These are phyloP conservation scores for Pulveroboletus sp. DNA, from an alignment of 768 basidiomycete genomes.

Conservation along the genomic window DNA sequence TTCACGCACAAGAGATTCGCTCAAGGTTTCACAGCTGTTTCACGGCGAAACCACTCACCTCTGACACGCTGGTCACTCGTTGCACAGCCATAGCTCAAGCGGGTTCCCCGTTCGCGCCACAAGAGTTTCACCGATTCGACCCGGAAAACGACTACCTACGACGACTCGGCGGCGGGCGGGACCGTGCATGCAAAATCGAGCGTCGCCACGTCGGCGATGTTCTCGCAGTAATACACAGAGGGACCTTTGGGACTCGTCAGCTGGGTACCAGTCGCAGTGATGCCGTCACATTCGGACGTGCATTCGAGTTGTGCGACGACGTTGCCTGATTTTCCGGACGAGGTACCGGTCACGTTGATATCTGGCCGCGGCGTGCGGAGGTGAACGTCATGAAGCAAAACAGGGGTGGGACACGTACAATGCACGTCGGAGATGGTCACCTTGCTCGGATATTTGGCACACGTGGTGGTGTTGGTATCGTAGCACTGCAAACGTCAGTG, in stretches of 20 bases:
- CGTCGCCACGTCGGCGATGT: constrained; percentile 28
- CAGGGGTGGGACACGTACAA: constrained; percentile 23
- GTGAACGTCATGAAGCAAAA: background rate
- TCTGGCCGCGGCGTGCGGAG: constrained; percentile 12
- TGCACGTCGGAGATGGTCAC: constrained; percentile 41
- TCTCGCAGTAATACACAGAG: constrained; percentile 34
- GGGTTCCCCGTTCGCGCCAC: too few relatives aligned
- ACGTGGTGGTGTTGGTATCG: constrained; percentile 30
- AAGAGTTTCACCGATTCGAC: too few relatives aligned
- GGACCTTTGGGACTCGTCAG: constrained; percentile 31
- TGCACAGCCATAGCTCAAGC: too few relatives aligned
- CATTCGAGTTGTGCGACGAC: constrained; percentile 44
- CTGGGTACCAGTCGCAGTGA: constrained; percentile 33
- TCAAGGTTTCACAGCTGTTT: too few relatives aligned
- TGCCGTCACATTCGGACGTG: constrained; percentile 34
- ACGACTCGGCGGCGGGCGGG: too few relatives aligned
- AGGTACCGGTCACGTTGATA: constrained; percentile 40
- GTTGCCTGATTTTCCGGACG: constrained; percentile 36
- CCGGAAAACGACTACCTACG: too few relatives aligned
- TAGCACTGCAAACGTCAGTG: constrained; percentile 32
- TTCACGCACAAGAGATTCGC: too few relatives aligned
- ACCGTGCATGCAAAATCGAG: constrained; percentile 29
- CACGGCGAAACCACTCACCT: too few relatives aligned
- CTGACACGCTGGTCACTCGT: too few relatives aligned
- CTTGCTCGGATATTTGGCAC: constrained; percentile 36